Evolutionary conservation across 2,329 filamentous ascomycete genomes (phyloP), one percentile per base, ranked within the genome.

Genomic region (Penicillium sp.): DNA sequence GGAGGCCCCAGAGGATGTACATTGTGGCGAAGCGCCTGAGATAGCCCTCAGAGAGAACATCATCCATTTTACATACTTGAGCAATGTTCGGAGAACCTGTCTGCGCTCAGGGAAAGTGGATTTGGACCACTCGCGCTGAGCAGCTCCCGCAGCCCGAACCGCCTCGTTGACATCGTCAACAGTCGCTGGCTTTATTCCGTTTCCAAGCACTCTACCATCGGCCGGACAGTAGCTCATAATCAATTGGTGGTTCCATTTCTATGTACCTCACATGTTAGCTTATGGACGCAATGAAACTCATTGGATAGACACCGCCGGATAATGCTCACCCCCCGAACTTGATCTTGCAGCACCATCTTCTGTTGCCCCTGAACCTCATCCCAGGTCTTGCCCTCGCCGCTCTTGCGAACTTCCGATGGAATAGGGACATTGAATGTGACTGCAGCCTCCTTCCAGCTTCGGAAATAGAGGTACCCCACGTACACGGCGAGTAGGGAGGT

Each of bases 151-250:
- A 56, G 86, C 85, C 32, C 85, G 83, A 61, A 99, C 84, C 27
- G 87, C 87, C 56, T 85, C 81, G 73, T 99, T 91, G 69, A 99
- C 91, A 57, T 86, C 88, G 53, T 86, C 85, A 2, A 85, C 77
- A 1, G 90, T 92, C 8, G 87, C 85, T 16, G 93, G 90, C 71
- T 89, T 90, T 55, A 74, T 75, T 54, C 73, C 72, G 32, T 68
- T 67, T 11, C 91, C 92, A 24, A 99, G 85, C 56, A 91, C 84
- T 67, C 89, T 84, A 59, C 94, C 94, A 22, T 92, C 97, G 1
- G 93, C 93, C 1, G 94, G 94, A 42, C 89, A 89, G 72, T 77
- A 77, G 63, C 74, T 75, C 62, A 76, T 71, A 34, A 77, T 73
- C 47, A 75, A 62, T 18, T 71, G 62, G 16, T 72, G 61, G 43